These are phyloP conservation scores for Pelargonium australe DNA, from an alignment of 441 rosid genomes.

Conservation along the genomic window DNA sequence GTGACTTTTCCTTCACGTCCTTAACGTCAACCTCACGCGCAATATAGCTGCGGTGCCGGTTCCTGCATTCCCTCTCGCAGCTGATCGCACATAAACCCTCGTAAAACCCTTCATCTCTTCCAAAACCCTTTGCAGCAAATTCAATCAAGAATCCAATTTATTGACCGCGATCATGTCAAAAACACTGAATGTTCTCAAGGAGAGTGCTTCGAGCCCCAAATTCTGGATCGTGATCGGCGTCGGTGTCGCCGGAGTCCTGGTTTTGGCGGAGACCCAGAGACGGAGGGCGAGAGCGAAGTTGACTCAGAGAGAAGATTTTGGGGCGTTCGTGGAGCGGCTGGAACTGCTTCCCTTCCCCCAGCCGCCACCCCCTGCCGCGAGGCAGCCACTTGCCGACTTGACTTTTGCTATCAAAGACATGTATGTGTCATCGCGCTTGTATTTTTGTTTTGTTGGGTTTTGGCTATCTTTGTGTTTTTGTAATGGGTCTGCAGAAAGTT, in stretches of 20 bases:
- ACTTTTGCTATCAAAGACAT: constrained; percentile 76
- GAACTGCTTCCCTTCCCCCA: constrained; percentile 69
- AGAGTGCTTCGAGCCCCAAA: constrained; percentile 54
- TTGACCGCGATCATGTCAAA: constrained; percentile 36
- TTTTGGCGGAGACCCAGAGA: constrained; percentile 53
- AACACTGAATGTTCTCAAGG: constrained; percentile 39
- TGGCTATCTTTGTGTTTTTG: constrained; percentile 1
- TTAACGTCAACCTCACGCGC: neutral
- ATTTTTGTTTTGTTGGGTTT: constrained; percentile 1
- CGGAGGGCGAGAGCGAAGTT: constrained; percentile 38
- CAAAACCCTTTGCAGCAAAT: constrained; percentile 21
- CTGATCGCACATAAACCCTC: neutral
- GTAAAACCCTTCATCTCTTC: neutral
- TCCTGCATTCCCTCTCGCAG: neutral
- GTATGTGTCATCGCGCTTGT: constrained; percentile 28
- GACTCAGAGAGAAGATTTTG: constrained; percentile 41
- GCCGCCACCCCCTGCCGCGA: constrained; percentile 84
- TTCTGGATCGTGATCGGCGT: constrained; percentile 73
- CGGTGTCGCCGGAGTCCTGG: constrained; percentile 60
- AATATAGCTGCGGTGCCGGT: neutral
- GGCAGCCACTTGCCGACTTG: constrained; percentile 58
- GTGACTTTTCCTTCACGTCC: neutral
- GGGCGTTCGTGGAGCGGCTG: constrained; percentile 69
- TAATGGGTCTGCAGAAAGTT: neutral
- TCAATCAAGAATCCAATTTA: neutral